Conservation (phyloP, 208 protist species). For the Zelonia costaricensis region DNA sequence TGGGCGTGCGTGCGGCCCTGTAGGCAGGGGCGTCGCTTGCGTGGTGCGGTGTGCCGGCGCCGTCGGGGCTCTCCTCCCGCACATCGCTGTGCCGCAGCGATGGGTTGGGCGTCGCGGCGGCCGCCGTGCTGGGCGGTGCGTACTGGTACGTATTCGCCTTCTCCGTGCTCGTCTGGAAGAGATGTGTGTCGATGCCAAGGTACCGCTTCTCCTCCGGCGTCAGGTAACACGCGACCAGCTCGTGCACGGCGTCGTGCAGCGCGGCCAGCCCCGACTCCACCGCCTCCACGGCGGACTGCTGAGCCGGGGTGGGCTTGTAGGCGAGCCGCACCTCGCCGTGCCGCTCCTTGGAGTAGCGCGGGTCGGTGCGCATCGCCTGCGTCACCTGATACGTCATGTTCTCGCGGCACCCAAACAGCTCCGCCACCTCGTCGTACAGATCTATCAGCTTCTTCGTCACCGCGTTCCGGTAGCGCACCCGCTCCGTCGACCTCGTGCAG, state of each 20-base stretch:
- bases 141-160: conserved; percentile 75
- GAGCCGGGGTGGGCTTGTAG: conserved; percentile 39
- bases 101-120: not conserved
- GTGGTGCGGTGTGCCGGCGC: not conserved
- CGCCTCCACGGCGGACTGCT: conserved; percentile 54
- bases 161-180: conserved; percentile 71
- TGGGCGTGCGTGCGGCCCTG: not conserved
- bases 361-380: conserved; percentile 77
- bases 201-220: conserved; percentile 82
- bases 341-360: conserved; percentile 44
- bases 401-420: conserved; percentile 47
- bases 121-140: not conserved
- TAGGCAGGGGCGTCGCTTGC: not conserved
- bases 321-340: conserved; percentile 44
- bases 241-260: conserved; percentile 44
- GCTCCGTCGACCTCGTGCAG: conserved; percentile 26
- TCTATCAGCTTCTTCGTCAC: conserved; percentile 63
- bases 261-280: conserved; percentile 34
- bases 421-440: conserved; percentile 50
- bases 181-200: conserved; percentile 74
- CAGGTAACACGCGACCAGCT: conserved; percentile 68
- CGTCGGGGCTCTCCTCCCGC: not conserved
- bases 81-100: not conserved
- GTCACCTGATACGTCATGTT: conserved; percentile 44
- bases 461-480: conserved; percentile 47